Base-by-base conservation (phyloP, 1,139 yeast genomes). In the Kodamaea plutei region DNA sequence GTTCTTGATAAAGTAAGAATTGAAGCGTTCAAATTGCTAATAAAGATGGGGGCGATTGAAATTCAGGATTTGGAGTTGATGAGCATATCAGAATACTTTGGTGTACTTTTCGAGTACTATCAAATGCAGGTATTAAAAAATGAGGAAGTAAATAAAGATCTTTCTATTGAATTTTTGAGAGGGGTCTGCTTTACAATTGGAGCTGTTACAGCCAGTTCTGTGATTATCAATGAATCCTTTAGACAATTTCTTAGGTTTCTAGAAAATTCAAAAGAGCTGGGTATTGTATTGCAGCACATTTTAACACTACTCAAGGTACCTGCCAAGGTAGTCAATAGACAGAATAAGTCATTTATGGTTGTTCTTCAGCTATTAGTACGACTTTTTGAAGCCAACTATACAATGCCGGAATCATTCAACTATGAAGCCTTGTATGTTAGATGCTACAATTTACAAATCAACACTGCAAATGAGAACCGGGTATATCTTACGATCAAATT, bases 101-200 rank as follows among this genome's bases (percentile, higher is more conserved):
- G 34, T 3, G 36, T 34, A 3, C 35, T 66, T 3, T 53, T 68
- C 19, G 14, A 26, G 1, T 47, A 41, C 16, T 56, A 52, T 30
- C 15, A 35, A 4, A 9, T 11, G 4, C 20, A 36, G 1, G 28
- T 34, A 13, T 26, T 36, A 12, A 17, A 21, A 3, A 19, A 2
- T 2, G 30, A 30, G 16, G n/a, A n/a, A 12, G 19, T 20, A 3
- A 28, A 38, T 13, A 41, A 41, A 8, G 47, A 45, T 12, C 29
- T 50, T 0, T 48, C 61, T 1, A 16, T 35, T 2, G 68, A 61
- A 32, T 75, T 81, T 39, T 70, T 80, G 76, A 66, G 54, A 43
- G 89, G 91, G 0, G 59, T 69, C 28, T 52, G 66, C 0, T 67
- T 69, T 38, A 68, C 79, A n/a, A 67, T 69, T 7, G 93, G 88